phyloP scores from a whole-genome alignment of 2,329 filamentous ascomycete species.

The Trichoderma atroviride region DNA sequence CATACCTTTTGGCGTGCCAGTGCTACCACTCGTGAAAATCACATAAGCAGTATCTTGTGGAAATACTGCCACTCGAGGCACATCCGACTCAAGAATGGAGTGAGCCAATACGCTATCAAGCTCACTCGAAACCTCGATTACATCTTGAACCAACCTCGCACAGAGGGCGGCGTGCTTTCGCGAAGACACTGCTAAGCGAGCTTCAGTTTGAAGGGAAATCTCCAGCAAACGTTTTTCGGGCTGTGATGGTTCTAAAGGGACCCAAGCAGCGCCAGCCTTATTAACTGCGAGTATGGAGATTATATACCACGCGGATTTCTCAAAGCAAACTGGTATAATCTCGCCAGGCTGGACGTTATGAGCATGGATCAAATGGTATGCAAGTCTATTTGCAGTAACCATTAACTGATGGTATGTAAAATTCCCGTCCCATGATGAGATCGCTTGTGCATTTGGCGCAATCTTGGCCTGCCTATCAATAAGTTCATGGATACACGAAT shows the following conservation, averaged over 20 bases:
- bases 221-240: conserved; percentile 1
- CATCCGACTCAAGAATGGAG: rapidly evolving
- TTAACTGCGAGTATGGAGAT: conserved; percentile 29
- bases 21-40: conserved; percentile 28
- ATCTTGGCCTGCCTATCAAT: neutral
- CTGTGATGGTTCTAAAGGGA: conserved; percentile 25
- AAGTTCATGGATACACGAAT: neutral
- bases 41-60: conserved; percentile 29
- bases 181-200: neutral
- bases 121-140: neutral
- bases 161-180: neutral
- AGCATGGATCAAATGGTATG: conserved; percentile 13
- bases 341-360: conserved; percentile 26
- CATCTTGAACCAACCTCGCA: neutral
- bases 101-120: neutral
- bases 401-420: conserved; percentile 44
- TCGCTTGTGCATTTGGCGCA: conserved; percentile 4
- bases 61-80: neutral
- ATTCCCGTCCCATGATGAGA: conserved; percentile 31
- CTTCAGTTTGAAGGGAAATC: neutral
- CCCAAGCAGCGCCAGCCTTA: conserved; percentile 28
- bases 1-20: conserved; percentile 31
- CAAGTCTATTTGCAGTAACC: conserved; percentile 19
- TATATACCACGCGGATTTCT: conserved; percentile 25
- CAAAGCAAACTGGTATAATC: conserved; percentile 19